phyloP scores from a whole-genome alignment of 2,329 filamentous ascomycete species.

The Myriosclerotinia curreyana region DNA sequence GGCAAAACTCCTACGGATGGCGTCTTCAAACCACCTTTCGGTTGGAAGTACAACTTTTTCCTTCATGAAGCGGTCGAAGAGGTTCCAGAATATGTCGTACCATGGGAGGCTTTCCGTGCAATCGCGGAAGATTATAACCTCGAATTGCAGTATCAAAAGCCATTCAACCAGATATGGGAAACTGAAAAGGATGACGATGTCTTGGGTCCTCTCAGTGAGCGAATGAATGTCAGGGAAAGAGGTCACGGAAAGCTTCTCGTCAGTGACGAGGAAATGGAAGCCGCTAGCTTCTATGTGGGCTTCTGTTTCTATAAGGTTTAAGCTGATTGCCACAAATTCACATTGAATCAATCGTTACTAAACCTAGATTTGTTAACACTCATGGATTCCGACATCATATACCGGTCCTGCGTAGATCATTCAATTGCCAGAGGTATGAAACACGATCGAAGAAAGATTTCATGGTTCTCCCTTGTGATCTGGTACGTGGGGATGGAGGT shows the following conservation, averaged over 20 bases:
- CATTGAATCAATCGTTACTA: too few species aligned
- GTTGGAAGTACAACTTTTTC: slow-evolving; percentile 98
- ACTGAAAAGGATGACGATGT: slow-evolving; percentile 82
- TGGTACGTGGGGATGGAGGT: too few species aligned
- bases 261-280: slow-evolving; percentile 85
- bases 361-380: too few species aligned
- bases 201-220: slow-evolving; percentile 80
- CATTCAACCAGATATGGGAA: slow-evolving; percentile 88
- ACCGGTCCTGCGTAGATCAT: too few species aligned
- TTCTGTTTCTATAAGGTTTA: slow-evolving; percentile 98
- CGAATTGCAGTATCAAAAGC: slow-evolving; percentile 89
- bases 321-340: slow-evolving; percentile 4
- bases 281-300: slow-evolving; percentile 84
- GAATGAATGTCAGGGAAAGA: slow-evolving; percentile 87
- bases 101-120: slow-evolving; percentile 95
- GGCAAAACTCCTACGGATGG: slow-evolving; percentile 80
- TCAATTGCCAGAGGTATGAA: too few species aligned
- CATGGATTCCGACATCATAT: too few species aligned
- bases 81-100: slow-evolving; percentile 95
- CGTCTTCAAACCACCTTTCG: slow-evolving; percentile 88
- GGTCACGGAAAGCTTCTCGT: slow-evolving; percentile 65
- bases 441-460: too few species aligned
- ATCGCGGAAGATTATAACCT: slow-evolving; percentile 96
- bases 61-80: slow-evolving; percentile 94
- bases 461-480: too few species aligned